phyloP scores from a whole-genome alignment of 768 basidiomycete genomes.

The Mycena haematopus region DNA sequence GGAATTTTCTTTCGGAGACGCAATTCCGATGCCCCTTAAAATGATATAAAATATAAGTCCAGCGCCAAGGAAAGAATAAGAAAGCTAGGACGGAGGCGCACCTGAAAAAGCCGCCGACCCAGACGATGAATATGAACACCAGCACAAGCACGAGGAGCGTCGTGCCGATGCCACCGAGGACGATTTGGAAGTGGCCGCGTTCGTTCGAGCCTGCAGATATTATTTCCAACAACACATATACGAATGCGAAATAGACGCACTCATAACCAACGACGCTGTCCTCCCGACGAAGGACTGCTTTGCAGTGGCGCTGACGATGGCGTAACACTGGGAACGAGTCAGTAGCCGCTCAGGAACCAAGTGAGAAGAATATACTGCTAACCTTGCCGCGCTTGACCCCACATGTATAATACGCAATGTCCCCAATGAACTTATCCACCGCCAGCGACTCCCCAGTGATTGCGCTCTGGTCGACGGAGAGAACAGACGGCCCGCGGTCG shows the following conservation, averaged over 20 bases:
- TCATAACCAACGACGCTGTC: constrained; percentile 51
- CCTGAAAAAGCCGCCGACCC: constrained; percentile 52
- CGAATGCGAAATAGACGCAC: constrained; percentile 17
- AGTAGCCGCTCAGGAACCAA: not conserved
- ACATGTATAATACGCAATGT: constrained; percentile 48
- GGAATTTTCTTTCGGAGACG: constrained; percentile 50
- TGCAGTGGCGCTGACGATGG: constrained; percentile 44
- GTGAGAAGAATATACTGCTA: not conserved
- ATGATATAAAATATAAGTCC: no score
- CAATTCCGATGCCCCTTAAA: constrained; percentile 38
- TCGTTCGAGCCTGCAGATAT: constrained; percentile 36
- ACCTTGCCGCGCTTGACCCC: constrained; percentile 44
- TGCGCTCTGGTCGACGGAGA: constrained; percentile 51
- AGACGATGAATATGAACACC: constrained; percentile 47
- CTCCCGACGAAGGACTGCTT: constrained; percentile 51
- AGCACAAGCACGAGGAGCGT: constrained; percentile 51
- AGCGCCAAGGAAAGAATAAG: no score
- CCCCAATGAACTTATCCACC: constrained; percentile 52
- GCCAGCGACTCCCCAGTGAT: constrained; percentile 56
- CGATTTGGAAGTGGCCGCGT: constrained; percentile 53
- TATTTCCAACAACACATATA: no score
- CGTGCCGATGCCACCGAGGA: constrained; percentile 49
- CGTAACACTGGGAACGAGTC: constrained; percentile 31
- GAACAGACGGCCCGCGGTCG: constrained; percentile 48
- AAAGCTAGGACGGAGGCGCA: no score